Evolutionary conservation across 306 rosid genomes (phyloP).

Genomic region (Hylodesmum podocarpum): DNA sequence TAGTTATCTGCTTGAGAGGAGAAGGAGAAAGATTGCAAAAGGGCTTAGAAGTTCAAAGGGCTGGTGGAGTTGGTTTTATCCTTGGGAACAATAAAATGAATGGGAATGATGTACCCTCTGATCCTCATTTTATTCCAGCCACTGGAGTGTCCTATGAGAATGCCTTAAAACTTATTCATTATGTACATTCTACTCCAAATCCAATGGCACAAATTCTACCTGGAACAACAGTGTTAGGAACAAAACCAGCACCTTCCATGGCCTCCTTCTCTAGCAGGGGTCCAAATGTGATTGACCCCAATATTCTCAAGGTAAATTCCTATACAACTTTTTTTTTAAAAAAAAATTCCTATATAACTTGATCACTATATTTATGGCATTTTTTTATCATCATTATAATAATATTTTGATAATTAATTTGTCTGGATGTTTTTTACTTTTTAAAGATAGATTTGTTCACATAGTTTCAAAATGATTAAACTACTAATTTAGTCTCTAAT

Average conservation of each 20-base stretch:
- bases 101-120: slow-evolving; percentile 59
- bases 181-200: slow-evolving; percentile 46
- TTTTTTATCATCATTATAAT: not conserved
- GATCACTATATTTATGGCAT: not conserved
- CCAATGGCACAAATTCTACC: slow-evolving; percentile 66
- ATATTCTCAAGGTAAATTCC: slow-evolving; percentile 68
- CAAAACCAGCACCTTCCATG: slow-evolving; percentile 84
- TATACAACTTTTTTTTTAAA: not conserved
- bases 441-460: not conserved
- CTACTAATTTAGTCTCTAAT: too few relatives aligned
- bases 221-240: slow-evolving; percentile 53
- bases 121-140: slow-evolving; percentile 77
- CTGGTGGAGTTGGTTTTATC: slow-evolving; percentile 73
- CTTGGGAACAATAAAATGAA: slow-evolving; percentile 49
- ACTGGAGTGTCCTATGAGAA: slow-evolving; percentile 49
- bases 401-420: not conserved
- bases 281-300: slow-evolving; percentile 78
- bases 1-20: slow-evolving; percentile 83
- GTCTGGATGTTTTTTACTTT: not conserved
- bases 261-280: slow-evolving; percentile 83
- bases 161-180: slow-evolving; percentile 46
- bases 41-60: slow-evolving; percentile 70
- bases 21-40: slow-evolving; percentile 51
- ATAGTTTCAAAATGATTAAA: too few relatives aligned
- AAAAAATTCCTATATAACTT: not conserved